Conservation (phyloP, 2,329 filamentous ascomycete species). For the Acephala macrosclerotiorum region DNA sequence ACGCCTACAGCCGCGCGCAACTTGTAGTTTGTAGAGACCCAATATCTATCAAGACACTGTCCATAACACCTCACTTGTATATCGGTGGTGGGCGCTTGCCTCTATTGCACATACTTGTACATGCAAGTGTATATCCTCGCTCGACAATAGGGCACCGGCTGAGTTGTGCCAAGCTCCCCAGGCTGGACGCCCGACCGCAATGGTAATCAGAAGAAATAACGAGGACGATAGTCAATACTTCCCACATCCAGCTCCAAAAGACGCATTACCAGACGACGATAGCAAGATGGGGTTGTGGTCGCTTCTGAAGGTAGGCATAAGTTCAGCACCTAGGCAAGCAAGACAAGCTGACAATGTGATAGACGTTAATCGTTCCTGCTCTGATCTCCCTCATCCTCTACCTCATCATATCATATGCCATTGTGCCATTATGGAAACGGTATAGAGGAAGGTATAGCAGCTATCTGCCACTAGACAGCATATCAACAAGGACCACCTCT, state of each 20-base stretch:
- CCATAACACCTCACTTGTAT: neutral
- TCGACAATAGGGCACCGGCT: neutral
- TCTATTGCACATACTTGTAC: neutral
- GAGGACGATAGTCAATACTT: slow-evolving; percentile 33
- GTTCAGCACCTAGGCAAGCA: neutral
- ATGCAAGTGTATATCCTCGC: neutral
- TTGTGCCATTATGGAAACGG: slow-evolving; percentile 73
- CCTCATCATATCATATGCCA: slow-evolving; percentile 67
- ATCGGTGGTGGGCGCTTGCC: neutral
- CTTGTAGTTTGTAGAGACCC: neutral
- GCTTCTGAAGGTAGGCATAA: slow-evolving; percentile 40
- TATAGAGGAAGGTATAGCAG: slow-evolving; percentile 76
- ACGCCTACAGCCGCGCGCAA: slow-evolving; percentile 2
- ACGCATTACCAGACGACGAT: slow-evolving; percentile 41
- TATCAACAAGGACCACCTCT: slow-evolving; percentile 63
- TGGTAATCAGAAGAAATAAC: neutral
- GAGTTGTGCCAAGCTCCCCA: neutral
- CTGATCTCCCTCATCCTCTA: slow-evolving; percentile 75
- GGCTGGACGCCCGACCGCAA: slow-evolving; percentile 9
- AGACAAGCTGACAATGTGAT: slow-evolving; percentile 27
- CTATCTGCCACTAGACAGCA: slow-evolving; percentile 73
- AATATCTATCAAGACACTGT: neutral
- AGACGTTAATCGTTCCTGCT: slow-evolving; percentile 77
- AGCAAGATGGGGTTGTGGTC: slow-evolving; percentile 40
- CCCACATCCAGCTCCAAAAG: slow-evolving; percentile 41